Percentiles rank a stretch among this genome's conserved stretches.
Conservation (phyloP, 805 yeast species). For the Lipomyces sp. region DNA sequence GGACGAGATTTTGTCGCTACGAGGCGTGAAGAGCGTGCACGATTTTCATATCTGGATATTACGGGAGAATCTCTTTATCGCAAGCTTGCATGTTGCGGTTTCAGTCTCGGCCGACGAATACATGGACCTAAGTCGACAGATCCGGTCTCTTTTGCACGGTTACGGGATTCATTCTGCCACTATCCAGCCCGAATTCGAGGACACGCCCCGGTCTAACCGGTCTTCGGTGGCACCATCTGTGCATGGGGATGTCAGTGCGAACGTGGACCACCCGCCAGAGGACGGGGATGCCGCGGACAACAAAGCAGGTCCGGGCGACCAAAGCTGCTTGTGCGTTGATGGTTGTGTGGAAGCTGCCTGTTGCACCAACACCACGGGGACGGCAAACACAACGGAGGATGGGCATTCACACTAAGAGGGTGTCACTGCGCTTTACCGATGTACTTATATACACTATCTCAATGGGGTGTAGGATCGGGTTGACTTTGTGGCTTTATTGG, state of each 20-base stretch:
- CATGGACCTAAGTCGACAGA: conserved; percentile 69
- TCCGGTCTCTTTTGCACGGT: conserved; percentile 76
- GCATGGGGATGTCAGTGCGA: conserved; percentile 2
- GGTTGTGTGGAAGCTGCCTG: conserved; percentile 35
- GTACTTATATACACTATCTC: too few relatives aligned
- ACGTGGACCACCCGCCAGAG: background rate
- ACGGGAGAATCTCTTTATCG: conserved; percentile 83
- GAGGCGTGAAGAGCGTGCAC: conserved; percentile 82
- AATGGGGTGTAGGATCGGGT: too few relatives aligned
- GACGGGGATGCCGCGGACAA: conserved; percentile 1
- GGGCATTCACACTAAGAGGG: conserved; percentile 1
- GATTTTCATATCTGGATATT: conserved; percentile 97
- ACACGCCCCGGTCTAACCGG: conserved; percentile 3
- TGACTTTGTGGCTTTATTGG: background rate
- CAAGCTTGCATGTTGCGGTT: conserved; percentile 85
- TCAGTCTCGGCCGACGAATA: conserved; percentile 64
- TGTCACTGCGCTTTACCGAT: too few relatives aligned
- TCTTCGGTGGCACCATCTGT: conserved; percentile 14
- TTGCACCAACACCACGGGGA: conserved; percentile 15
- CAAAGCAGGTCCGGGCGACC: conserved; percentile 11
- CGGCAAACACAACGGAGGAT: background rate
- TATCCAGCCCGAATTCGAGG: conserved; percentile 88
- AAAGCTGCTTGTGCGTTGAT: conserved; percentile 33
- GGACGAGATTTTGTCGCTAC: conserved; percentile 65
- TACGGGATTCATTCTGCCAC: conserved; percentile 92